A percentile compares a stretch with the other conserved stretches of the same genome.
Conservation (phyloP, 768 basidiomycete species). For the Pleurotus tuber-regium region DNA sequence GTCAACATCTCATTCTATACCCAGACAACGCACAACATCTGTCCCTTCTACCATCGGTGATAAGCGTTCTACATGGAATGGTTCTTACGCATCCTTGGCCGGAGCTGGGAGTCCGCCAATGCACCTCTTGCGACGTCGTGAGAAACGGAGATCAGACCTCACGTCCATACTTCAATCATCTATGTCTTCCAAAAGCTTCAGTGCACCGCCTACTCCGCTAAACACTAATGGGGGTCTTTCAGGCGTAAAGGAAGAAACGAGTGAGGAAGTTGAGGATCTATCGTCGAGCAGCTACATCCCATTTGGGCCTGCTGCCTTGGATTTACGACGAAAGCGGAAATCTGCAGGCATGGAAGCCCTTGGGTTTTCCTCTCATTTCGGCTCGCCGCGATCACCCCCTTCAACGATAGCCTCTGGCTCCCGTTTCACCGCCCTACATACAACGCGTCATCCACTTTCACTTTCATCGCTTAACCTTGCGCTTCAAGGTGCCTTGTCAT, state of each 20-base stretch:
- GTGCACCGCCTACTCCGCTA: constrained; percentile 35
- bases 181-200: constrained; percentile 26
- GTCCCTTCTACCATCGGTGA: constrained; percentile 24
- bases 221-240: constrained; percentile 15
- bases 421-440: constrained; percentile 65
- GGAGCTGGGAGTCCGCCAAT: constrained; percentile 44
- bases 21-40: constrained; percentile 26
- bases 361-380: constrained; percentile 31
- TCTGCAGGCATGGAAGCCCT: constrained; percentile 49
- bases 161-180: constrained; percentile 39
- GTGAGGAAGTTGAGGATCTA: constrained; percentile 19
- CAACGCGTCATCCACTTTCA: constrained; percentile 64
- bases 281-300: constrained; percentile 21
- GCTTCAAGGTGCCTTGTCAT: constrained; percentile 63
- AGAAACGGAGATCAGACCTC: constrained; percentile 57
- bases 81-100: constrained; percentile 54
- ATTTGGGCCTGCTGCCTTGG: constrained; percentile 65
- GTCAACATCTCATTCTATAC: constrained; percentile 22
- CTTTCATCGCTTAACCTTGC: constrained; percentile 58
- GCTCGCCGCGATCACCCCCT: constrained; percentile 29
- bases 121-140: constrained; percentile 39
- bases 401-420: constrained; percentile 45
- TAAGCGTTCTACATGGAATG: constrained; percentile 79
- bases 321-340: constrained; percentile 53
- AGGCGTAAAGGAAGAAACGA: constrained; percentile 31